Evolutionary conservation across 345 rosid species (phyloP).

Genomic region (Brassica rapa): DNA sequence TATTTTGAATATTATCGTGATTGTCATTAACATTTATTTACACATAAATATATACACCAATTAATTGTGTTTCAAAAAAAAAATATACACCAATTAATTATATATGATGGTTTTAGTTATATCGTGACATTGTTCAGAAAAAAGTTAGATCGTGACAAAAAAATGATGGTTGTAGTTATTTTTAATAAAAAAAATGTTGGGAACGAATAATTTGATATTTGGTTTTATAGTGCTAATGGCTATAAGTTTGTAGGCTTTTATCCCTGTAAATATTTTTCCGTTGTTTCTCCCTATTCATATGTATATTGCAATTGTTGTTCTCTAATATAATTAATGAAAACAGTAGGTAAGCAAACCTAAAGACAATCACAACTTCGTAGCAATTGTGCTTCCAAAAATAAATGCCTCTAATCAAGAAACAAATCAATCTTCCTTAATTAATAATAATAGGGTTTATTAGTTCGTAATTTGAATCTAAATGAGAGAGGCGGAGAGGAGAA

Average conservation of each 20-base stretch:
- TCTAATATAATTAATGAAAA: background rate
- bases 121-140: too few species aligned
- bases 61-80: background rate
- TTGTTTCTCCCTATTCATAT: background rate
- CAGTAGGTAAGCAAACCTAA: constrained; percentile 8
- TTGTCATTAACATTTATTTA: background rate
- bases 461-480: constrained; percentile 19
- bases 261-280: background rate
- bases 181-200: background rate
- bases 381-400: background rate
- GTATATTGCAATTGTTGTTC: background rate
- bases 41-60: background rate
- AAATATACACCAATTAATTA: background rate
- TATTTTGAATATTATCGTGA: background rate
- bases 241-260: background rate
- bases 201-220: background rate
- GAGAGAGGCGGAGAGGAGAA: constrained; percentile 6
- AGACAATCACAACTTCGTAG: background rate
- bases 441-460: background rate
- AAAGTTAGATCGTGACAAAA: too few species aligned
- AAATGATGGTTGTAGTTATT: background rate
- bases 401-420: constrained; percentile 18
- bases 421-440: background rate
- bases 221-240: background rate
- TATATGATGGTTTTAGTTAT: background rate